These are phyloP conservation scores for Rhododendron williamsianum DNA, from an alignment of 148 eudicot genomes.

Conservation along the genomic window DNA sequence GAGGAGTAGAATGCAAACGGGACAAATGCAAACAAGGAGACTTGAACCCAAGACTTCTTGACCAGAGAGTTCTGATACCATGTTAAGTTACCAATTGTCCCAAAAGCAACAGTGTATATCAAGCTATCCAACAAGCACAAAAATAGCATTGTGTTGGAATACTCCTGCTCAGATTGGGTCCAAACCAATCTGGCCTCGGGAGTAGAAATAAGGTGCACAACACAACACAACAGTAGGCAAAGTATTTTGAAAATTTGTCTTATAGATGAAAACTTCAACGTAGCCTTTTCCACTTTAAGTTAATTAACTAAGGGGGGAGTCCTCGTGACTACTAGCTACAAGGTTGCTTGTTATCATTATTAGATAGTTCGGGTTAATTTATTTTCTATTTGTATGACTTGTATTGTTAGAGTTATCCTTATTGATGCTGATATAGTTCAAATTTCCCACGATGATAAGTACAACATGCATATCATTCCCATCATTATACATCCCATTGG, in stretches of 20 bases:
- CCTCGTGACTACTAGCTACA: not conserved
- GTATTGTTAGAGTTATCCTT: not conserved
- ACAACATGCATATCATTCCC: not conserved
- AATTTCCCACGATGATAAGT: not conserved
- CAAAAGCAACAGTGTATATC: too few species aligned
- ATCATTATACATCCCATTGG: not conserved
- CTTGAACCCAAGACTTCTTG: too few species aligned
- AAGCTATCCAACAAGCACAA: not conserved
- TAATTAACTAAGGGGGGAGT: not conserved
- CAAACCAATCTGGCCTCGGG: not conserved
- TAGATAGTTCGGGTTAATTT: not conserved
- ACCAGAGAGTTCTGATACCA: too few species aligned
- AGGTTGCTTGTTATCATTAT: not conserved
- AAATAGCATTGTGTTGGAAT: not conserved
- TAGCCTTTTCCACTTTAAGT: not conserved
- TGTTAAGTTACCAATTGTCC: too few species aligned
- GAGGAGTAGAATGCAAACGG: too few species aligned
- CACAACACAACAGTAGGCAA: not conserved
- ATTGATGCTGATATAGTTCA: not conserved
- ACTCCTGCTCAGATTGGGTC: not conserved
- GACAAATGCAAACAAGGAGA: too few species aligned
- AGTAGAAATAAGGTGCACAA: not conserved
- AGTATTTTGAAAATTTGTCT: not conserved
- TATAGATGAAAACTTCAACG: not conserved
- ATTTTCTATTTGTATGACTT: not conserved